Evolutionary conservation across 2,329 filamentous ascomycete genomes (phyloP).

Genomic region (Karstenula rhodostoma): DNA sequence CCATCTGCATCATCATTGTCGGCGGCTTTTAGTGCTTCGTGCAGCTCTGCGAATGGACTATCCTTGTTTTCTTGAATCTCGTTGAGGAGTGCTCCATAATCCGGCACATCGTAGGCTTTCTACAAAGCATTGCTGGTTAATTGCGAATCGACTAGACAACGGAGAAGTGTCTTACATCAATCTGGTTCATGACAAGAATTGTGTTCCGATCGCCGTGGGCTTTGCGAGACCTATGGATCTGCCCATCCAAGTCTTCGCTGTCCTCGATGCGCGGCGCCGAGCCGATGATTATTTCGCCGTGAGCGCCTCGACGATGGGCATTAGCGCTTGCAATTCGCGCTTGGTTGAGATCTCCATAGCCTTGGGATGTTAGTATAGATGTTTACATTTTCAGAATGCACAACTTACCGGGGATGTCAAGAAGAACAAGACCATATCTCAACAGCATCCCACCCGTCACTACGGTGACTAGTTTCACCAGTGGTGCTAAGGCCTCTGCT

Average conservation of each 20-base stretch:
- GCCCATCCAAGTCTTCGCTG: neutral
- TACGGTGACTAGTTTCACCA: neutral
- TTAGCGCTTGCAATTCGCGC: conserved; percentile 2
- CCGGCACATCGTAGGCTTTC: too few relatives aligned
- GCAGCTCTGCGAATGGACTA: too few relatives aligned
- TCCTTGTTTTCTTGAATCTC: too few relatives aligned
- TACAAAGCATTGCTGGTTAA: too few relatives aligned
- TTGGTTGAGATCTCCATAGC: conserved; percentile 1
- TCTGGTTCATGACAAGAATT: neutral
- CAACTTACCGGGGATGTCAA: conserved; percentile 6
- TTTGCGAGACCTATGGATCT: neutral
- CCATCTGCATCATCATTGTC: too few relatives aligned
- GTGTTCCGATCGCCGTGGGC: neutral
- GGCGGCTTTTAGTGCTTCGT: too few relatives aligned
- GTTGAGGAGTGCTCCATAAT: too few relatives aligned
- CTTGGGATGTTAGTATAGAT: neutral
- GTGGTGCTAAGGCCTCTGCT: conserved; percentile 2
- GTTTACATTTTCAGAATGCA: neutral
- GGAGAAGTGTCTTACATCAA: neutral
- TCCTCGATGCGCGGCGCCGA: neutral
- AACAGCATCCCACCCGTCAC: neutral
- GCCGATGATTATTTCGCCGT: neutral
- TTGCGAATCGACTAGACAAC: neutral
- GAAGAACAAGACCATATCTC: neutral
- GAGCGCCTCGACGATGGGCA: neutral